A percentile compares a stretch with the other conserved stretches of the same genome.
These are phyloP conservation scores for Orbilia javanica DNA, from an alignment of 2,329 filamentous ascomycete species.

Conservation along the genomic window DNA sequence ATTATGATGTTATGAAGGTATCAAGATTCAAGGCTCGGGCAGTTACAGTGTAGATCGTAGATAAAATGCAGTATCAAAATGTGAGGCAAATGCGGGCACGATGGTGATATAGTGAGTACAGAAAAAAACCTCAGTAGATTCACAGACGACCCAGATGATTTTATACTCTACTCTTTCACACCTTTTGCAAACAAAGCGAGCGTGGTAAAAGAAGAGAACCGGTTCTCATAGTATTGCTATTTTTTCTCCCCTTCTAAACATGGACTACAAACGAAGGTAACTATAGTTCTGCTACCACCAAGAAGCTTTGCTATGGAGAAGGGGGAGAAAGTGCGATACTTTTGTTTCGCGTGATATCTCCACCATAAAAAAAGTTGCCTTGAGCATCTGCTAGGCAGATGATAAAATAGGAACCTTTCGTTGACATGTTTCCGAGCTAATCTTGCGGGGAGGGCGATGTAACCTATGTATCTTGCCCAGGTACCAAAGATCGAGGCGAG, in stretches of 20 bases:
- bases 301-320: neutral
- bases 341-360: constrained; percentile 5
- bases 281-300: neutral
- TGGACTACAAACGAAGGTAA: neutral
- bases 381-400: constrained; percentile 38
- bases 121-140: neutral
- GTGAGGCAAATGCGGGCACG: constrained; percentile 27
- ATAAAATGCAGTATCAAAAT: constrained; percentile 3
- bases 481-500: constrained; percentile 6
- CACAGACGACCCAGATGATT: neutral
- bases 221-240: neutral
- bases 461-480: too few relatives aligned
- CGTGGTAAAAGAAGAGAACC: neutral
- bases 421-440: neutral
- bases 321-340: constrained; percentile 18
- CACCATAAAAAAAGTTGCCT: constrained; percentile 9
- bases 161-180: constrained; percentile 1
- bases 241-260: too few relatives aligned
- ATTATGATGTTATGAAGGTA: neutral
- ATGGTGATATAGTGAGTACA: neutral
- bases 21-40: neutral
- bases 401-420: constrained; percentile 2
- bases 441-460: neutral
- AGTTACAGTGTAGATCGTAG: neutral
- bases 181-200: neutral